Conservation (phyloP, 208 protist species). For the Leishmania turanica region DNA sequence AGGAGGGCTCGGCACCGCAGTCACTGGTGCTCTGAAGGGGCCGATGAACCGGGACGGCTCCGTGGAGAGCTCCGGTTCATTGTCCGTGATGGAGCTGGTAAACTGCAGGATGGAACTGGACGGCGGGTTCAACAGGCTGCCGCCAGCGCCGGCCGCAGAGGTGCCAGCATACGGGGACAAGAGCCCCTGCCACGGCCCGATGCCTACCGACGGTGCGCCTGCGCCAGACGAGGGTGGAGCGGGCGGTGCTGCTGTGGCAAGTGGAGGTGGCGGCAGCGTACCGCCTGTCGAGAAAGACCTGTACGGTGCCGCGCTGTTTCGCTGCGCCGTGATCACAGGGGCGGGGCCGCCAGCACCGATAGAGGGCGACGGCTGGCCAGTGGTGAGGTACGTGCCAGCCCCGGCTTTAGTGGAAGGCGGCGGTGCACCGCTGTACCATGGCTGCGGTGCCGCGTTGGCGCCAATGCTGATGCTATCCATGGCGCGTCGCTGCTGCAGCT, state of each 20-base stretch:
- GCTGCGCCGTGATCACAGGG: not conserved
- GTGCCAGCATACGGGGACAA: slow-evolving; percentile 1
- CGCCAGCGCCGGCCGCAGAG: not conserved
- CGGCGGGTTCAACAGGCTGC: not conserved
- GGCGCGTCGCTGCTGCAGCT: slow-evolving; percentile 10
- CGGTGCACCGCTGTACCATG: not conserved
- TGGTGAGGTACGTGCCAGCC: slow-evolving; percentile 35
- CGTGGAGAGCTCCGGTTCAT: slow-evolving; percentile 10
- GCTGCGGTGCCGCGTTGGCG: not conserved
- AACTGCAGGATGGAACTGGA: not conserved
- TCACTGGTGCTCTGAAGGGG: not conserved
- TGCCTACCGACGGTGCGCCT: not conserved
- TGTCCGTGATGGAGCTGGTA: not conserved
- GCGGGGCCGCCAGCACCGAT: not conserved
- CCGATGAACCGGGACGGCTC: slow-evolving; percentile 15
- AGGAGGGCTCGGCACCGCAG: not conserved
- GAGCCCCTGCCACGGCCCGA: slow-evolving; percentile 11
- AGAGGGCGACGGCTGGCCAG: slow-evolving; percentile 16
- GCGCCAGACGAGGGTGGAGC: slow-evolving; percentile 2
- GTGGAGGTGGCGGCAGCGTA: slow-evolving; percentile 17
- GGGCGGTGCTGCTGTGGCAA: slow-evolving; percentile 10
- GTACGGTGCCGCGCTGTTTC: not conserved
- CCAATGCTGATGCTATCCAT: not conserved
- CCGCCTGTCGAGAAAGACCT: slow-evolving; percentile 17
- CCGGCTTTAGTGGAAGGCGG: slow-evolving; percentile 8